Evolutionary conservation across 768 basidiomycete genomes (phyloP), one percentile per base, ranked within the genome.

Genomic region (Solioccasus polychromus): DNA sequence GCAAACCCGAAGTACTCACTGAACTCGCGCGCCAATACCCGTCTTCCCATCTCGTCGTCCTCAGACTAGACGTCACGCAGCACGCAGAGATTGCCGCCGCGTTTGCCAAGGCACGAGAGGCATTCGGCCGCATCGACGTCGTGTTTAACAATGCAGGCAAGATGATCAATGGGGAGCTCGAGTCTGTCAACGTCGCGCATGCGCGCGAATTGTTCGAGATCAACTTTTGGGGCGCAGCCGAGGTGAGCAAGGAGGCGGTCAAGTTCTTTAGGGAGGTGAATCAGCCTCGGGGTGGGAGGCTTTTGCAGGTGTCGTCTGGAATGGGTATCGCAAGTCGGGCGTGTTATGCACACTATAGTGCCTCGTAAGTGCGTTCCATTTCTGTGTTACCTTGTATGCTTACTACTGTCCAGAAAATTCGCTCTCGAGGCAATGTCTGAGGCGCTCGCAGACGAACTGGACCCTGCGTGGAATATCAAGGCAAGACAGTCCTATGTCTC

Each of bases 91-190:
- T 71, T 35, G 14, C 25, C 1, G 38, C 50, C 5, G 70, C 66
- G 1, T 70, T 71, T 52, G 31, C 35, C 5, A 38, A 42, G 39
- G 59, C 61, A 1, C 26, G 58, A 19, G 42, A 50, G n/a, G 40
- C 39, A 3, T 71, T 72, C 45, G 67, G 67, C 12, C 51, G 62
- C 18, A 51, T 70, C n/a, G 69, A 71, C 30, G 62, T 70, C 39
- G 69, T 71, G n/a, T 66, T 67, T 51, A 68, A 63, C 54, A 71
- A 68, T 31, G 68, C 68, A 1, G 71, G 65, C 10, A 31, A 34
- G 39, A 52, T 4, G 54, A 48, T 40, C 14, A 20, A 58, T 1
- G 62, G 59, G 1, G 71, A 75, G 47, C 43, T 70, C 17, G 75
- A 74, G 54, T 61, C 48, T 7, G 40, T 60, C 9, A 52, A 56